Base-by-base conservation (phyloP, 2,329 filamentous ascomycete genomes). In the Berkeleyomyces basicola region DNA sequence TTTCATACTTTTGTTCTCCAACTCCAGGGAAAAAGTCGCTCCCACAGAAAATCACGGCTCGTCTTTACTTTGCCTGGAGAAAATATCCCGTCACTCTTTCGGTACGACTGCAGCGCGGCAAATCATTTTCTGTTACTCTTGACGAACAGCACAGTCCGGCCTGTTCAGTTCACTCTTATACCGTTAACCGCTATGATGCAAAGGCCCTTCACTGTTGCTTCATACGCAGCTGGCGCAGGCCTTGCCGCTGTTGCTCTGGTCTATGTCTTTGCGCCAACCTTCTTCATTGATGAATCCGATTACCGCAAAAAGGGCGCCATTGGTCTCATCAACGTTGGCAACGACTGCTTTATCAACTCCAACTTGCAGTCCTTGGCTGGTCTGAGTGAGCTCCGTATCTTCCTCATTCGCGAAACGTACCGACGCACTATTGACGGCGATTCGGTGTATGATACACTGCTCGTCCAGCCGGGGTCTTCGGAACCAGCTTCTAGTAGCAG, bases 231-330 rank as follows among this genome's bases (percentile, higher is more conserved):
- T 65, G 92, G 92, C 68, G 93, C 92, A 65, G 96, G 91, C 62
- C 86, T 99, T 66, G 93, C 93, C 63, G 93, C 93, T 66, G 88
- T 95, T 66, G 92, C 93, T 40, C 82, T 97, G 64, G 88, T 97
- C 72, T 99, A 97, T 74, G 92, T 97, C 68, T 97, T 99, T 74
- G 90, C 87, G 7, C 93, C 93, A n/a, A 97, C 91, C 61, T 97
- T 92, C 74, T 88, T 95, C 69, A 86, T 97, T 72, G 92, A 99
- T 74, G 84, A 86, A 70, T 82, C 80, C 62, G 75, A 75, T 53
- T 75, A 75, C 49, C 84, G 88, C 68, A 93, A 90, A 74, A 92
- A 89, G 71, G 88, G 88, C 64, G 88, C 95, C 51, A 90, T 97
- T 62, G 93, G 93, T 46, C 79, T 97, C 63, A 79, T 80, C 61